phyloP scores from a whole-genome alignment of 2,329 filamentous ascomycete genomes.

The Emydomyces testavorans region DNA sequence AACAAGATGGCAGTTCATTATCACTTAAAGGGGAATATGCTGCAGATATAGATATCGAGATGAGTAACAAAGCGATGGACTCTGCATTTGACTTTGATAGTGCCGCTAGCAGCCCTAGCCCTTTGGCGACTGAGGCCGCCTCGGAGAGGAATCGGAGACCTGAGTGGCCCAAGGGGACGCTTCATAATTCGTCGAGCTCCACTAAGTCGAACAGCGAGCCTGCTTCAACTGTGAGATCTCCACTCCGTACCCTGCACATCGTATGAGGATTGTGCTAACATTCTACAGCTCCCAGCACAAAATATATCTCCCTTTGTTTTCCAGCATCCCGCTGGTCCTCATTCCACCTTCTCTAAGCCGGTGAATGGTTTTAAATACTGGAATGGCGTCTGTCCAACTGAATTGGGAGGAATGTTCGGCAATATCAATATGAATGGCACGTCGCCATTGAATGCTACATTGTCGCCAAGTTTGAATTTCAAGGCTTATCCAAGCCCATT shows the following conservation, averaged over 20 bases:
- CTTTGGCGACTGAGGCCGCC: slow-evolving; percentile 24
- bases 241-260: background rate
- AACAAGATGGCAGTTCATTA: slow-evolving; percentile 27
- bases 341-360: slow-evolving; percentile 2
- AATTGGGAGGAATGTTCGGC: slow-evolving; percentile 37
- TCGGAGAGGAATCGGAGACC: slow-evolving; percentile 13
- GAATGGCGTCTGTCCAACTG: slow-evolving; percentile 34
- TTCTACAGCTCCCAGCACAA: background rate
- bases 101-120: slow-evolving; percentile 38
- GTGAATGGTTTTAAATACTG: slow-evolving; percentile 28
- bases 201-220: background rate
- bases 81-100: slow-evolving; percentile 40
- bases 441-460: slow-evolving; percentile 31
- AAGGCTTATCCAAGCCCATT: slow-evolving; percentile 23
- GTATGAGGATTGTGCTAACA: background rate
- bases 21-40: slow-evolving; percentile 26
- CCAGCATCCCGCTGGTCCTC: slow-evolving; percentile 5
- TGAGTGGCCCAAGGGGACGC: slow-evolving; percentile 14
- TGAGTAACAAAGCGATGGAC: slow-evolving; percentile 39
- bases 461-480: slow-evolving; percentile 31
- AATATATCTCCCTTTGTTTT: slow-evolving; percentile 11
- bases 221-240: background rate
- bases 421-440: slow-evolving; percentile 36
- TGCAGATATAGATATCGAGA: slow-evolving; percentile 32
- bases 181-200: background rate